A percentile compares a stretch with the other conserved stretches of the same genome.
phyloP scores from a whole-genome alignment of 371 early-diverging fungal genomes.

The Lichtheimia hyalospora region DNA sequence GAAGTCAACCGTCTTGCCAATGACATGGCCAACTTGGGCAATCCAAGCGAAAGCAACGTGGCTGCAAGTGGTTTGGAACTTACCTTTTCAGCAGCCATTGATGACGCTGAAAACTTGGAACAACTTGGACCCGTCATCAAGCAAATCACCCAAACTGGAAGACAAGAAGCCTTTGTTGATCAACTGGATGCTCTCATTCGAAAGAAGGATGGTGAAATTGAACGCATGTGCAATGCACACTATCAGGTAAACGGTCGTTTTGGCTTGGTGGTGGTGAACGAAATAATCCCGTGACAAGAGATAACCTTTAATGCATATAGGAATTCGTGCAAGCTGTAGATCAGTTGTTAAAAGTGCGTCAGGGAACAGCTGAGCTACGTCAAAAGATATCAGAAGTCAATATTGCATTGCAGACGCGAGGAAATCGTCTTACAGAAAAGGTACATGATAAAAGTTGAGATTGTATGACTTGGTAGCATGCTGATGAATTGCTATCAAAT shows the following conservation, averaged over 20 bases:
- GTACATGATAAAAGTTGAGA: constrained; percentile 32
- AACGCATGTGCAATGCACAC: constrained; percentile 94
- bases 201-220: constrained; percentile 95
- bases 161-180: constrained; percentile 85
- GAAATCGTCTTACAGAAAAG: constrained; percentile 74
- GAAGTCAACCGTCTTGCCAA: constrained; percentile 15
- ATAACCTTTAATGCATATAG: constrained; percentile 30
- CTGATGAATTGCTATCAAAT: constrained; percentile 9
- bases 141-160: constrained; percentile 83
- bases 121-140: constrained; percentile 90
- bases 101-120: constrained; percentile 74
- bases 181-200: constrained; percentile 79
- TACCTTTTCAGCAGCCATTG: constrained; percentile 40
- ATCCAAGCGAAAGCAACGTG: constrained; percentile 21
- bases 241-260: constrained; percentile 68
- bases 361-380: constrained; percentile 82
- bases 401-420: constrained; percentile 80
- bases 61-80: constrained; percentile 33
- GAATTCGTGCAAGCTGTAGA: constrained; percentile 97
- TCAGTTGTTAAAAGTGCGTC: constrained; percentile 91
- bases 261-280: no score
- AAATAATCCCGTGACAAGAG: not conserved
- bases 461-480: not conserved
- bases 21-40: constrained; percentile 8
- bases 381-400: constrained; percentile 86